These are phyloP conservation scores for Flaveria brownii DNA, from an alignment of 129 eudicot genomes.

Conservation along the genomic window DNA sequence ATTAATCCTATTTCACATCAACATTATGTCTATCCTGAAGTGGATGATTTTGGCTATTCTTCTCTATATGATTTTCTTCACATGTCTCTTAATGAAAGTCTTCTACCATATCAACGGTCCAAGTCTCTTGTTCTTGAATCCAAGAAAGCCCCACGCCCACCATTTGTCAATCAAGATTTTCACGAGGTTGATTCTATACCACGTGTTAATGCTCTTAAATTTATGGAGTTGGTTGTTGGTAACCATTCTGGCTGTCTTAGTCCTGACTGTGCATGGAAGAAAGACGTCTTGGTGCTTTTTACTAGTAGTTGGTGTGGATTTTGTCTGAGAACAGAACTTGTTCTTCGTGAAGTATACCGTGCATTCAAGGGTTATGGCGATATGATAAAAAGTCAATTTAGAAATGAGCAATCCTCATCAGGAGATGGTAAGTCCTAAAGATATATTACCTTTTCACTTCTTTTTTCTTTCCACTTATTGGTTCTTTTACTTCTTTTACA, in stretches of 20 bases:
- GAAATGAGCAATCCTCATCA: slow-evolving; percentile 38
- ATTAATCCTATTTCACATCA: slow-evolving; percentile 64
- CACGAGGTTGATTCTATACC: slow-evolving; percentile 76
- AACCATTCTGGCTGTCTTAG: slow-evolving; percentile 45
- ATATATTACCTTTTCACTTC: neutral
- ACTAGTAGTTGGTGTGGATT: slow-evolving; percentile 90
- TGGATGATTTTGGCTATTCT: slow-evolving; percentile 46
- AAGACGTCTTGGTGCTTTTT: slow-evolving; percentile 78
- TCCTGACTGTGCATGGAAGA: slow-evolving; percentile 47
- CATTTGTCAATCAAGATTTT: slow-evolving; percentile 88
- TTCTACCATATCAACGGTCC: slow-evolving; percentile 70
- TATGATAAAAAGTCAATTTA: slow-evolving; percentile 43
- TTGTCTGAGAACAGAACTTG: slow-evolving; percentile 82
- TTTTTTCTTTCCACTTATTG: slow-evolving; percentile 1
- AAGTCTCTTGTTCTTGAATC: slow-evolving; percentile 41
- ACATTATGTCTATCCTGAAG: slow-evolving; percentile 65
- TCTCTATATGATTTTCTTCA: slow-evolving; percentile 53
- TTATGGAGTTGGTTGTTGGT: slow-evolving; percentile 72
- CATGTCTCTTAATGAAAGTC: slow-evolving; percentile 60
- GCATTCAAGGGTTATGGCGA: slow-evolving; percentile 59
- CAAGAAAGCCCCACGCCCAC: slow-evolving; percentile 60
- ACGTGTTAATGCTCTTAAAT: slow-evolving; percentile 51
- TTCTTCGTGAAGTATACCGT: slow-evolving; percentile 82
- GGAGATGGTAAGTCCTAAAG: slow-evolving; percentile 44
- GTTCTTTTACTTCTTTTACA: slow-evolving; percentile 11